Evolutionary conservation across 352 stramenopile species (phyloP), one percentile per base, ranked within the genome.

Genomic region (Pythium plurisporium): DNA sequence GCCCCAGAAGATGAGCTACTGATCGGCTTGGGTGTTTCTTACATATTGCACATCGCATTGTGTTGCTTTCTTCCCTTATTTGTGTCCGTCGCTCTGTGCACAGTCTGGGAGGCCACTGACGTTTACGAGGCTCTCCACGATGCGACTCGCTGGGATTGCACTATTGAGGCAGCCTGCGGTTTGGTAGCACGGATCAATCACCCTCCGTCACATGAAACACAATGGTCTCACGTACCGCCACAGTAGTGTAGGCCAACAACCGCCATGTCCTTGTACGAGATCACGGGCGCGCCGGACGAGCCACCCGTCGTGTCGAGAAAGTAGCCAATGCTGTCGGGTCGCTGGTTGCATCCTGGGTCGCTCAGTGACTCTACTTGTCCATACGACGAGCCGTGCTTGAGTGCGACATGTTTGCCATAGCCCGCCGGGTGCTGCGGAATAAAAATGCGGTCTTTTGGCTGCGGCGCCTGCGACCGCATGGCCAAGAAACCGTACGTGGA

Each of bases 1-100:
- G 36, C 83, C 83, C 12, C 83, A 94, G 62, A 94, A 91, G 47
- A 88, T 91, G 79, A 91, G 79, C 62, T 94, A 91, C 60, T 94
- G 56, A 55, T 19, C 50, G 5, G 3, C 0, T n/a, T n/a, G n/a
- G n/a, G n/a, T n/a, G n/a, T n/a, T n/a, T n/a, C n/a, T n/a, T n/a
- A 23, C 10, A 6, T n/a, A 41, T n/a, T 29, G 15, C 36, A 7
- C 15, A 43, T 43, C n/a, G 6, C 41, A 20, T 53, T 17, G 5
- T 50, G 9, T 36, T 50, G 26, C 26, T 33, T 25, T 20, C 15
- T 50, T 15, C 26, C 4, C 4, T 10, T 54, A 25, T 33, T 36
- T 50, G 26, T 36, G 12, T 25, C 8, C 15, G 33, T 15, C 26
- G 2, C 4, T 10, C 42, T 20, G 52, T 22, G 29, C 66, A 20